Percentiles rank a stretch among this genome's conserved stretches.
These are phyloP conservation scores for Tubosaeta sp. DNA, from an alignment of 768 basidiomycete species.

Conservation along the genomic window DNA sequence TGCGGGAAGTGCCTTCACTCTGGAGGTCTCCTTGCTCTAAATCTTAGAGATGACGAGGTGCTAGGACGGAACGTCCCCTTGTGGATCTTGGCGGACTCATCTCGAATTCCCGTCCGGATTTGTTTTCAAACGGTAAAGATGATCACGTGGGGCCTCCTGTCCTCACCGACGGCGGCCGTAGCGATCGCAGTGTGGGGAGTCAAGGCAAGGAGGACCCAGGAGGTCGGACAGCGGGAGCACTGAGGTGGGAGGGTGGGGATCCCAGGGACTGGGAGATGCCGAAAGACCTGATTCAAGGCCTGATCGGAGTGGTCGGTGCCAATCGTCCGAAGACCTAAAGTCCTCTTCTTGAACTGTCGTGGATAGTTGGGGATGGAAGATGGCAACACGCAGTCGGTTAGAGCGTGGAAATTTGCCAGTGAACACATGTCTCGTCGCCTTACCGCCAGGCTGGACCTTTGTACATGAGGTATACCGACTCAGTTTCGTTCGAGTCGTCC, in stretches of 20 bases:
- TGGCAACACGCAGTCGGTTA: conserved; percentile 37
- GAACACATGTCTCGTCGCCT: no score
- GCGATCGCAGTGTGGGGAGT: conserved; percentile 48
- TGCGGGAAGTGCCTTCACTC: conserved; percentile 73
- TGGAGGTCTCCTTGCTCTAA: conserved; percentile 60
- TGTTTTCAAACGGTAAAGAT: conserved; percentile 97
- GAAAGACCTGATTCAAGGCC: no score
- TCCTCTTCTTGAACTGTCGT: not conserved
- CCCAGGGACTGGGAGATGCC: no score
- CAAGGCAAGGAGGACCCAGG: no score
- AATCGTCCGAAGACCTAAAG: no score
- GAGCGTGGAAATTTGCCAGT: not conserved
- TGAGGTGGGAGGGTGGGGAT: no score
- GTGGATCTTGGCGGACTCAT: conserved; percentile 84
- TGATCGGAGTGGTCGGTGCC: no score
- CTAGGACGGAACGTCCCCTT: conserved; percentile 90
- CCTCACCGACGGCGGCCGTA: conserved; percentile 87
- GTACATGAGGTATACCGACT: conserved; percentile 28
- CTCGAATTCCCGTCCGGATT: conserved; percentile 88
- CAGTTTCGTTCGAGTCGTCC: not conserved
- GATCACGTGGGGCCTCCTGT: conserved; percentile 88
- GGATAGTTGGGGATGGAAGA: conserved; percentile 55
- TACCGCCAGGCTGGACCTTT: no score
- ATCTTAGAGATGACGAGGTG: conserved; percentile 88
- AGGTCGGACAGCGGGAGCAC: no score